A percentile compares a stretch with the other conserved stretches of the same genome.
Evolutionary conservation across 805 yeast genomes (phyloP).

Genomic region (Starmerella ratchasimensis): DNA sequence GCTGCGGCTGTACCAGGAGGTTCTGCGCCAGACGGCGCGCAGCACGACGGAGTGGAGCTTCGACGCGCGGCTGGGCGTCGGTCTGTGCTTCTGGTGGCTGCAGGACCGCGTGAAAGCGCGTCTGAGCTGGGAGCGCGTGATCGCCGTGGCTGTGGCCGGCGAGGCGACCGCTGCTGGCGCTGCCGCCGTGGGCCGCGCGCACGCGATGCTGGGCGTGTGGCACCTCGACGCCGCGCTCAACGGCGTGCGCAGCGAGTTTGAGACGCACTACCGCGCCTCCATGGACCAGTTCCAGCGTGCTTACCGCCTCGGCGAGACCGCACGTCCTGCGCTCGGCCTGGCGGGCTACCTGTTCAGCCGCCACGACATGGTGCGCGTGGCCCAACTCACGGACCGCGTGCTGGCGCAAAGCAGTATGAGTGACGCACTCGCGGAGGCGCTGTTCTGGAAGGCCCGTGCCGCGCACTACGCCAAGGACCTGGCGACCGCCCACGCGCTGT

Average conservation of each 20-base stretch:
- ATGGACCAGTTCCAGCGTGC: slow-evolving; percentile 34
- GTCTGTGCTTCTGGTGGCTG: slow-evolving; percentile 83
- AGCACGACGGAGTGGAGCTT: slow-evolving; percentile 20
- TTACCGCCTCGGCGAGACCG: slow-evolving; percentile 34
- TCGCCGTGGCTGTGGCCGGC: slow-evolving; percentile 35
- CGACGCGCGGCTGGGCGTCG: slow-evolving; percentile 69
- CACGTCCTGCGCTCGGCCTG: slow-evolving; percentile 44
- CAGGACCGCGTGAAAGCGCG: slow-evolving; percentile 66
- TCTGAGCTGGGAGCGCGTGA: slow-evolving; percentile 68
- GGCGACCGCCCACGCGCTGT: slow-evolving; percentile 56
- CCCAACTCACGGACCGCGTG: slow-evolving; percentile 42
- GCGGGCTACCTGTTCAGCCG: slow-evolving; percentile 62
- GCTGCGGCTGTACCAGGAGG: slow-evolving; percentile 70
- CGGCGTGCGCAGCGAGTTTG: slow-evolving; percentile 45
- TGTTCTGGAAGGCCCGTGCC: slow-evolving; percentile 79
- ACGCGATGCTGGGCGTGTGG: slow-evolving; percentile 51
- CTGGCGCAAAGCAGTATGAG: slow-evolving; percentile 31
- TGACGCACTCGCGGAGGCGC: slow-evolving; percentile 43
- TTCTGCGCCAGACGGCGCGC: slow-evolving; percentile 35
- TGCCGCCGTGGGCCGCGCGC: slow-evolving; percentile 34
- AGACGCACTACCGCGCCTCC: slow-evolving; percentile 43
- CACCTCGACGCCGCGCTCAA: slow-evolving; percentile 51
- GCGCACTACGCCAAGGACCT: slow-evolving; percentile 46
- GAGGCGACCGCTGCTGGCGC: slow-evolving; percentile 35
- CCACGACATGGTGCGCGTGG: slow-evolving; percentile 43